Percentiles rank a stretch among this genome's conserved stretches.
Evolutionary conservation across 2,329 filamentous ascomycete species (phyloP).

Genomic region (Sordariomycetes sp.): DNA sequence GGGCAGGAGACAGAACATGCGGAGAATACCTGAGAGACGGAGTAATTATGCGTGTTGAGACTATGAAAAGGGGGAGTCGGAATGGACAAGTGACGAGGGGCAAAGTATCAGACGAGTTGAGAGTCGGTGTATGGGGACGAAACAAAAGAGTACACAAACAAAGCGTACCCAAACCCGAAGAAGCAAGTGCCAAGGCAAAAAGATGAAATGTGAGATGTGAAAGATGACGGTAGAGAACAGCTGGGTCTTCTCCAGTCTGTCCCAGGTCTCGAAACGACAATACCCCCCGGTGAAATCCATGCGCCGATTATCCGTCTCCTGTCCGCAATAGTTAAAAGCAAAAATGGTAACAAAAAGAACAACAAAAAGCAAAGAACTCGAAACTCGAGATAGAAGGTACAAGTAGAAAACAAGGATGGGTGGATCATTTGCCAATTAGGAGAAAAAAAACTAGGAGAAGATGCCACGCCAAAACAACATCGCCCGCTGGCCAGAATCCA

Average conservation of each 20-base stretch:
- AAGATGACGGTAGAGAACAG: neutral
- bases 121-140: neutral
- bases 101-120: neutral
- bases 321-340: neutral
- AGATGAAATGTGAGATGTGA: neutral
- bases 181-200: neutral
- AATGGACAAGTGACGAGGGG: neutral
- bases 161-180: neutral
- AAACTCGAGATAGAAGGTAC: neutral
- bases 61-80: neutral
- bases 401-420: neutral
- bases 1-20: neutral
- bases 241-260: neutral
- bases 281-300: neutral
- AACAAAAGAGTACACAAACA: neutral
- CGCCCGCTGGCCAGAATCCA: neutral
- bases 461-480: neutral
- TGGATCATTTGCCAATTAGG: neutral
- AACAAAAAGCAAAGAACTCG: neutral
- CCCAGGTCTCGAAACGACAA: neutral
- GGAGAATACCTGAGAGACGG: neutral
- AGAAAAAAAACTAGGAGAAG: neutral
- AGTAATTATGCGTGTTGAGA: neutral
- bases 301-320: neutral
- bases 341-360: neutral